Conservation (phyloP, 257 asterid species). For the Voacanga thouarsii region DNA sequence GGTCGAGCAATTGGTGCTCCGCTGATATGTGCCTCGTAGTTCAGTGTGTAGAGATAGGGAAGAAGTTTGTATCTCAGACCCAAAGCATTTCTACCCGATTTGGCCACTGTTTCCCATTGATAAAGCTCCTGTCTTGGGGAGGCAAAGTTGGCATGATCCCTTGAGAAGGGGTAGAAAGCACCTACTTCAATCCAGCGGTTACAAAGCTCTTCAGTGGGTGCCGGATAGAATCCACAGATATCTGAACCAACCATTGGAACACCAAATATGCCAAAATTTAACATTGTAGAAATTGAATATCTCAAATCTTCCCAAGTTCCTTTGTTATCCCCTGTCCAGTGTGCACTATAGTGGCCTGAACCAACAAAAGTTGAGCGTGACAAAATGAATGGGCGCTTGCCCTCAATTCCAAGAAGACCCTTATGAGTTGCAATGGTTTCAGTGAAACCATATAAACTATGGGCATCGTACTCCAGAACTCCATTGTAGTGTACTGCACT, state of each 20-base stretch:
- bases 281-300: slow-evolving; percentile 72
- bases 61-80: slow-evolving; percentile 87
- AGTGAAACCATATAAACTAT: slow-evolving; percentile 80
- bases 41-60: slow-evolving; percentile 72
- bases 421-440: slow-evolving; percentile 79
- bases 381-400: slow-evolving; percentile 84
- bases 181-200: slow-evolving; percentile 97
- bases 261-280: slow-evolving; percentile 86
- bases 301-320: slow-evolving; percentile 89
- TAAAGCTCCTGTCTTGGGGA: slow-evolving; percentile 98
- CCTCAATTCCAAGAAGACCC: slow-evolving; percentile 63
- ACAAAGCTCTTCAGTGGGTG: slow-evolving; percentile 87
- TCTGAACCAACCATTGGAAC: slow-evolving; percentile 98
- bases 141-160: slow-evolving; percentile 86
- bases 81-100: slow-evolving; percentile 82
- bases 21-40: slow-evolving; percentile 68
- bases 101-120: slow-evolving; percentile 90
- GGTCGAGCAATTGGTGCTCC: slow-evolving; percentile 95
- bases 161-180: slow-evolving; percentile 89
- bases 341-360: slow-evolving; percentile 80
- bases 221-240: slow-evolving; percentile 91
- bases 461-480: slow-evolving; percentile 87
- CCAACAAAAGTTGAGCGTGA: slow-evolving; percentile 83
- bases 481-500: slow-evolving; percentile 82
- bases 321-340: slow-evolving; percentile 95